Evolutionary conservation across 2,329 filamentous ascomycete genomes (phyloP).

Genomic region (Hymenoscyphus scutula): DNA sequence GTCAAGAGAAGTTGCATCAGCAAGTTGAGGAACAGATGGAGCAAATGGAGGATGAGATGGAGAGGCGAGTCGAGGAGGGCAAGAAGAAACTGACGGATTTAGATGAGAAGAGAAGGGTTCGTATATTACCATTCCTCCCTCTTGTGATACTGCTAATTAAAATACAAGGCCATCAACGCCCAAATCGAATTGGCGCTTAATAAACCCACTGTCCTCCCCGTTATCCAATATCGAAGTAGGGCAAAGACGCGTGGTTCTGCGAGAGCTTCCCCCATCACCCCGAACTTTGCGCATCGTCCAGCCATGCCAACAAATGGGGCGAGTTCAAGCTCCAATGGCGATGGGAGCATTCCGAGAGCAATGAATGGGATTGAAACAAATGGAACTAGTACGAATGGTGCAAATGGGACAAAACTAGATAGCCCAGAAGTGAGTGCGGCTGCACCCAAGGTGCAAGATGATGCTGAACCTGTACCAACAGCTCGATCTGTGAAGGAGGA

Average conservation of each 20-base stretch:
- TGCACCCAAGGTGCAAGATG: background rate
- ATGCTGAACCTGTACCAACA: background rate
- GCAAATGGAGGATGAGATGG: slow-evolving; percentile 32
- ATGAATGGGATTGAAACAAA: background rate
- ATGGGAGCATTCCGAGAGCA: background rate
- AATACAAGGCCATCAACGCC: slow-evolving; percentile 29
- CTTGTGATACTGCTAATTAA: background rate
- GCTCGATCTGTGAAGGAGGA: background rate
- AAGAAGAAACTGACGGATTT: slow-evolving; percentile 25
- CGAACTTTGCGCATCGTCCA: background rate
- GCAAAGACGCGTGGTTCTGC: slow-evolving; percentile 18
- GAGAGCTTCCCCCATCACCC: background rate
- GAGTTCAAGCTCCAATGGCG: background rate
- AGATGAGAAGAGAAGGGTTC: slow-evolving; percentile 30
- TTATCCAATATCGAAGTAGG: slow-evolving; percentile 27
- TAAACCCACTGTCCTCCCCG: slow-evolving; percentile 27
- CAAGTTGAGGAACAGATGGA: slow-evolving; percentile 30
- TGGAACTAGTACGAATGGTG: background rate
- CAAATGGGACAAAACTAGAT: background rate
- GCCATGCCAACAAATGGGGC: background rate
- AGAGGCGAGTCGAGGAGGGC: slow-evolving; percentile 27
- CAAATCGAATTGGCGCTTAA: slow-evolving; percentile 31
- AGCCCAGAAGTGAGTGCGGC: slow-evolving; percentile 4
- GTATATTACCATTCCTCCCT: background rate
- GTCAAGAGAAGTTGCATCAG: slow-evolving; percentile 21